Conservation (phyloP, 768 basidiomycete genomes). For the Chalciporus chontae region DNA sequence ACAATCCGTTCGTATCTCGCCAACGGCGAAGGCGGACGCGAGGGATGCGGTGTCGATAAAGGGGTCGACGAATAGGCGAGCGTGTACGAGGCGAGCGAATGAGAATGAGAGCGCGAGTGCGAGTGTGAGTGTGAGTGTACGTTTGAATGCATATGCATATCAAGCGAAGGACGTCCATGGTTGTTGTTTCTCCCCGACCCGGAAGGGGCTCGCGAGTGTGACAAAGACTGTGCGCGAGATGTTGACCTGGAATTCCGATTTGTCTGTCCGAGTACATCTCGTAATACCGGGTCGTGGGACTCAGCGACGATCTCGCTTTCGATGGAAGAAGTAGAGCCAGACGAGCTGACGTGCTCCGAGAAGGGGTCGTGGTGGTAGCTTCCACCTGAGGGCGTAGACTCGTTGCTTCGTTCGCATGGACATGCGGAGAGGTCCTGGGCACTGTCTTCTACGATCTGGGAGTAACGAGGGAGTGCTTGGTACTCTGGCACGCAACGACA, state of each 20-base stretch:
- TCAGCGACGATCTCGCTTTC: slow-evolving; percentile 5
- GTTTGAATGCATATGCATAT: background rate
- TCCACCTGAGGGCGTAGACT: background rate
- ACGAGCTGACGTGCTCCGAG: slow-evolving; percentile 19
- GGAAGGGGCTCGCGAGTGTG: background rate
- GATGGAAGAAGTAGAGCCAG: slow-evolving; percentile 33
- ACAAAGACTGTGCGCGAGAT: background rate
- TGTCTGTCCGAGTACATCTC: background rate
- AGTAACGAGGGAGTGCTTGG: slow-evolving; percentile 76
- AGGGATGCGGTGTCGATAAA: slow-evolving; percentile 3
- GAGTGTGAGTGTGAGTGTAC: background rate
- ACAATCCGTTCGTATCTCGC: slow-evolving; percentile 77
- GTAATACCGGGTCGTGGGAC: background rate
- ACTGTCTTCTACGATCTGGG: slow-evolving; percentile 32
- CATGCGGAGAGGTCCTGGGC: slow-evolving; percentile 27
- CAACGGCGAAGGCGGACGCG: slow-evolving; percentile 21
- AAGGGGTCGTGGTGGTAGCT: slow-evolving; percentile 9
- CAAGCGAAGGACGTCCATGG: background rate
- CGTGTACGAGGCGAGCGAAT: background rate
- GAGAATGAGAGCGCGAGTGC: background rate
- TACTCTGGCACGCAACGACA: slow-evolving; percentile 83
- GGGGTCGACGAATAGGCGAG: background rate
- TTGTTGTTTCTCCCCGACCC: background rate
- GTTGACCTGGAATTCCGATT: slow-evolving; percentile 3
- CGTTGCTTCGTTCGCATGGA: slow-evolving; percentile 37